Evolutionary conservation across 83 land plant genomes (phyloP), one percentile per base, ranked within the genome.

Genomic region (Picea mariana): DNA sequence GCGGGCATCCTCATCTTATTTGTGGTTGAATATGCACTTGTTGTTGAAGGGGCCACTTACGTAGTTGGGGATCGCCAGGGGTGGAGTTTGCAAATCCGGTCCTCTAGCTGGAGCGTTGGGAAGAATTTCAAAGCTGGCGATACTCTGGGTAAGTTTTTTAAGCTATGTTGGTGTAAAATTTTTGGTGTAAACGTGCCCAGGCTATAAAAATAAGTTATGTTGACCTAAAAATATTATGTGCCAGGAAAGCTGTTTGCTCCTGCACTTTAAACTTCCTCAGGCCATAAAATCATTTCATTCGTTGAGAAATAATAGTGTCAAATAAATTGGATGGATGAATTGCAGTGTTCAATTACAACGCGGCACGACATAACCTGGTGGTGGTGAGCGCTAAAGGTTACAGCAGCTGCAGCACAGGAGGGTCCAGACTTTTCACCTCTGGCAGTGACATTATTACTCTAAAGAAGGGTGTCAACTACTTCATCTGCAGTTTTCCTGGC

Each of bases 121-220:
- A 78, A 85, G 72, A 23, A 68, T 9, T 85, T 85, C 42, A 78
- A 27, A 52, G 87, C 87, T 16, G 87, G 84, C 9, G 87, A 85
- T 61, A 59, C 44, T 4, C 79, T 85, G n/a, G 68, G 87, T 85
- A 62, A 71, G 76, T 66, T 6, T 26, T 44, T 47, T 44, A 7
- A 44, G 8, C 8, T 44, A 44, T 7, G 8, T 7, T 7, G 8
- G 8, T 44, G 47, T 44, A 44, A 44, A 47, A 7, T 6, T 47
- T 42, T 47, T 73, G 17, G 34, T 34, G 38, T 34, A 34, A 34
- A 34, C 38, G 38, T 34, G 38, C 38, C 38, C 38, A 34, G 38
- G 38, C 38, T 34, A 34, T 34, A 34, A 34, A 34, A 34, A 42
- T 18, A 6, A 4, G 2, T 20, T 38, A 52, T 76, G 21, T 16